These are phyloP conservation scores for Huiozyma naganishii DNA, from an alignment of 805 yeast species.

Conservation along the genomic window DNA sequence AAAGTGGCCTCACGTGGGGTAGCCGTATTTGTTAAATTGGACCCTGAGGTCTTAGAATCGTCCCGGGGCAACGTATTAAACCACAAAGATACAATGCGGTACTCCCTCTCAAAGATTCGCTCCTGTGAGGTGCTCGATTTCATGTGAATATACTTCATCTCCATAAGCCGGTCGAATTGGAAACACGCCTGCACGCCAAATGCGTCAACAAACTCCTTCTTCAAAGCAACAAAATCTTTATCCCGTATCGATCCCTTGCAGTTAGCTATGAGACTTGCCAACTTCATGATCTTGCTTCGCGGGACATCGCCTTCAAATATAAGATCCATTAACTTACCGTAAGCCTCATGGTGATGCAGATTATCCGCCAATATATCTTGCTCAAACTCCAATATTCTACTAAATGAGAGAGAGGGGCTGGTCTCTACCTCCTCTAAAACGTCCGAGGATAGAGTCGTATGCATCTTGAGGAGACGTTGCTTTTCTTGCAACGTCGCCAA, in stretches of 20 bases:
- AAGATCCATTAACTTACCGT: slow-evolving; percentile 36
- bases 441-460: slow-evolving; percentile 63
- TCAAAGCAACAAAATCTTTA: slow-evolving; percentile 46
- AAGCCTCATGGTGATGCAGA: slow-evolving; percentile 25
- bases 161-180: slow-evolving; percentile 14
- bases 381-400: slow-evolving; percentile 46
- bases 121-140: slow-evolving; percentile 4
- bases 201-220: slow-evolving; percentile 44
- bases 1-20: slow-evolving; percentile 30
- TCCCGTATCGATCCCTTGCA: slow-evolving; percentile 60
- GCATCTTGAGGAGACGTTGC: slow-evolving; percentile 60
- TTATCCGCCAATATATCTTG: slow-evolving; percentile 57
- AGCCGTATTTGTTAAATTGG: not conserved
- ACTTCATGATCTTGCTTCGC: slow-evolving; percentile 36
- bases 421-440: slow-evolving; percentile 39
- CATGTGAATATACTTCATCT: slow-evolving; percentile 12
- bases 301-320: slow-evolving; percentile 35
- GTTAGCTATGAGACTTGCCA: slow-evolving; percentile 48
- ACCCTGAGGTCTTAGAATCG: slow-evolving; percentile 6
- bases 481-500: slow-evolving; percentile 54
- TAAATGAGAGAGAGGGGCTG: slow-evolving; percentile 25
- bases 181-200: slow-evolving; percentile 44
- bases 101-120: slow-evolving; percentile 14
- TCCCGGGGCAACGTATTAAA: slow-evolving; percentile 18
- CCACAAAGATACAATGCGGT: slow-evolving; percentile 16